These are phyloP conservation scores for Apiosordaria backusii DNA, from an alignment of 495 filamentous ascomycete genomes.

Conservation along the genomic window DNA sequence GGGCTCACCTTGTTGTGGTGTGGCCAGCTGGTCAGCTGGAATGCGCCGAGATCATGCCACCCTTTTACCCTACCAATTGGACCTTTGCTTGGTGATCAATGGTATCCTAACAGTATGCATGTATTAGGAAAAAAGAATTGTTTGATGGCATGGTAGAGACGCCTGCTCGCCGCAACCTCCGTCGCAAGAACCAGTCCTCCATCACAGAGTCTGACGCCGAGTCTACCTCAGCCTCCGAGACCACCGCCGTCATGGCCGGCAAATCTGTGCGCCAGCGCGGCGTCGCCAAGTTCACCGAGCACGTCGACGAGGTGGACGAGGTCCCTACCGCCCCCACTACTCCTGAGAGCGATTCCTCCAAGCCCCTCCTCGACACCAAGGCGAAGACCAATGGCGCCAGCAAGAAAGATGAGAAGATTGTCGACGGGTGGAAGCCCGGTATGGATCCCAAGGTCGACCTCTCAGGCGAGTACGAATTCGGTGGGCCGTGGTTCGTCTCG, in stretches of 20 bases:
- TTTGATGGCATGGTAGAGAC: slow-evolving; percentile 53
- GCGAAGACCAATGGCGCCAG: slow-evolving; percentile 25
- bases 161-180: slow-evolving; percentile 35
- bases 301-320: slow-evolving; percentile 36
- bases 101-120: neutral
- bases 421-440: slow-evolving; percentile 65
- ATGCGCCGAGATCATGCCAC: neutral
- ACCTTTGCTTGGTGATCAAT: neutral
- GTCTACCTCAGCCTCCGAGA: slow-evolving; percentile 39
- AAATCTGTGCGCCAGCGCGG: slow-evolving; percentile 35
- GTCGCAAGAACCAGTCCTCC: slow-evolving; percentile 43
- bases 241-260: slow-evolving; percentile 25
- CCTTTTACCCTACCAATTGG: neutral
- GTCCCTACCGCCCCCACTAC: slow-evolving; percentile 23
- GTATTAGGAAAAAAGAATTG: slow-evolving; percentile 46
- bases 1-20: neutral
- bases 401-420: slow-evolving; percentile 38
- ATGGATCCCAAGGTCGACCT: slow-evolving; percentile 75
- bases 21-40: neutral
- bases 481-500: slow-evolving; percentile 70
- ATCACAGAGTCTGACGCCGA: slow-evolving; percentile 41
- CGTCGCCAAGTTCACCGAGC: slow-evolving; percentile 44
- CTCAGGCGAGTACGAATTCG: slow-evolving; percentile 83
- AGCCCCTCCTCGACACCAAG: slow-evolving; percentile 26
- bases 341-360: slow-evolving; percentile 29